Percentiles rank a stretch among this genome's conserved stretches.
phyloP scores from a whole-genome alignment of 2,329 filamentous ascomycete genomes.

The Microsporum ferrugineum region DNA sequence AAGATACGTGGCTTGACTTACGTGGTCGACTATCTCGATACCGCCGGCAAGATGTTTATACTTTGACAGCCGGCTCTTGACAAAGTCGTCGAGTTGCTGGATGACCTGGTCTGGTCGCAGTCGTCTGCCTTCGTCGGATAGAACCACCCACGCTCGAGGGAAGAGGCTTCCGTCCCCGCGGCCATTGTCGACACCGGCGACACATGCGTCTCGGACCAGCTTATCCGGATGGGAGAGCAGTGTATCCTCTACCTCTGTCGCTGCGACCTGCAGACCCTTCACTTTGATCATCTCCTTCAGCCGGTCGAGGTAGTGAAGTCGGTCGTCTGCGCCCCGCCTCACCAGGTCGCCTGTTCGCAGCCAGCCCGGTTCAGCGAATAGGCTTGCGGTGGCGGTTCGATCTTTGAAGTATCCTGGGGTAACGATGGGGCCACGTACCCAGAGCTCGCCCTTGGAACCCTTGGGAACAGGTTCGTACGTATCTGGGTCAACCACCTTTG shows the following conservation, averaged over 20 bases:
- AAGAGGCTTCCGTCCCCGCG: constrained; percentile 10
- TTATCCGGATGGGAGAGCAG: constrained; percentile 44
- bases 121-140: constrained; percentile 8
- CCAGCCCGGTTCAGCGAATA: constrained; percentile 32
- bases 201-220: constrained; percentile 10
- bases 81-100: constrained; percentile 10
- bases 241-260: constrained; percentile 52
- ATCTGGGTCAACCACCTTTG: constrained; percentile 30
- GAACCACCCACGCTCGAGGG: constrained; percentile 10
- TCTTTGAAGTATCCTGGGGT: constrained; percentile 34
- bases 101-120: neutral
- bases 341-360: constrained; percentile 36
- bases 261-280: constrained; percentile 48
- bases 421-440: constrained; percentile 37
- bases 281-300: constrained; percentile 62
- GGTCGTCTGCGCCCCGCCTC: constrained; percentile 10
- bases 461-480: constrained; percentile 26
- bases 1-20: neutral
- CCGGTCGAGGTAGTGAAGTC: constrained; percentile 47
- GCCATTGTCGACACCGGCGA: constrained; percentile 12
- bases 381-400: constrained; percentile 28
- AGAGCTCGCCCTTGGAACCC: constrained; percentile 34
- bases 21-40: constrained; percentile 9
- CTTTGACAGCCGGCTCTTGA: constrained; percentile 9
- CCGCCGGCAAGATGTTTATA: constrained; percentile 12